Conservation (phyloP, 805 yeast species). For the Pichia scutulata region DNA sequence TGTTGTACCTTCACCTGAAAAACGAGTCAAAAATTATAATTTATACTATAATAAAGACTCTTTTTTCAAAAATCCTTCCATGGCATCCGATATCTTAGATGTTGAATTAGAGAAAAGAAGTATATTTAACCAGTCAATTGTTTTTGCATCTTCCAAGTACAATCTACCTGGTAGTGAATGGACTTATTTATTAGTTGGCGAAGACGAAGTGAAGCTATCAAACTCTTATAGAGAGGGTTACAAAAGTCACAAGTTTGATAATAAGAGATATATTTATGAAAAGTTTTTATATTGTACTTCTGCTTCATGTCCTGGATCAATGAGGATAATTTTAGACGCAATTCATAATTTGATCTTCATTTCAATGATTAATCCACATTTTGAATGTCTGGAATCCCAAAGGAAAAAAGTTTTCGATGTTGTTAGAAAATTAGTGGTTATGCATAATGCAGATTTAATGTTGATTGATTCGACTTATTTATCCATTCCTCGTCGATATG, state of each 20-base stretch:
- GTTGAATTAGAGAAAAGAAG: neutral
- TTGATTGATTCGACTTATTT: slow-evolving; percentile 6
- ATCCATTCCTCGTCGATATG: slow-evolving; percentile 11
- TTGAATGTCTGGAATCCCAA: slow-evolving; percentile 8
- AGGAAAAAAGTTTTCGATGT: slow-evolving; percentile 9
- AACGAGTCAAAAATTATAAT: neutral
- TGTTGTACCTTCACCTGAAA: neutral
- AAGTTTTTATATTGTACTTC: slow-evolving; percentile 3
- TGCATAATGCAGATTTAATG: slow-evolving; percentile 9
- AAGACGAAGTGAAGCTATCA: neutral
- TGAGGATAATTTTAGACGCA: slow-evolving; percentile 7
- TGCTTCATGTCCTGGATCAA: slow-evolving; percentile 7
- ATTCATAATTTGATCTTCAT: slow-evolving; percentile 8
- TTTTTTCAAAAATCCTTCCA: neutral
- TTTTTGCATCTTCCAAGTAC: neutral
- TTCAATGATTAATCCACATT: slow-evolving; percentile 3
- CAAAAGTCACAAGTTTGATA: neutral
- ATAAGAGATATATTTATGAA: slow-evolving; percentile 3
- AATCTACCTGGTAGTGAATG: slow-evolving; percentile 3
- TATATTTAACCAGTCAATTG: neutral
- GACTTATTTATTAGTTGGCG: slow-evolving; percentile 2
- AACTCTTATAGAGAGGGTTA: neutral
- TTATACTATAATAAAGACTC: neutral
- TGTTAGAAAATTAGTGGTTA: slow-evolving; percentile 8
- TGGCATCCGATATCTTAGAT: neutral